Conservation (phyloP, 2,329 filamentous ascomycete species). For the Paecilomyces fulvus region DNA sequence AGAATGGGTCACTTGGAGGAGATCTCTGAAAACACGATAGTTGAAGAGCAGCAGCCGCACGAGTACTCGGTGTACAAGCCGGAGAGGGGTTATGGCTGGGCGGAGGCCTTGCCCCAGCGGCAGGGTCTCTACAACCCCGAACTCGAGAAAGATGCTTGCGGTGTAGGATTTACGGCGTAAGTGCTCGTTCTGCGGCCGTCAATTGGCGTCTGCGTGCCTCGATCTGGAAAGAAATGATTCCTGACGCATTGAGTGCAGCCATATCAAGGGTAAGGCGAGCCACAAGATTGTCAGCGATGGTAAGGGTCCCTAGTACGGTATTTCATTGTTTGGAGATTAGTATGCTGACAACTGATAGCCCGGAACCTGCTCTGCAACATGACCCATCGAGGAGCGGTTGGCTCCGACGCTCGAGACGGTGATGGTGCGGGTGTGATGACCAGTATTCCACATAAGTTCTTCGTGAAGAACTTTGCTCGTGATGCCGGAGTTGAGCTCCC, state of each 20-base stretch:
- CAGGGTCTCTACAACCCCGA: conserved; percentile 96
- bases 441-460: conserved; percentile 96
- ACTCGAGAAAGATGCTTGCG: conserved; percentile 97
- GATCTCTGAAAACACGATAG: conserved; percentile 39
- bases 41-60: conserved; percentile 34
- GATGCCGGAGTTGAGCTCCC: conserved; percentile 84
- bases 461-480: conserved; percentile 94
- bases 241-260: conserved; percentile 45
- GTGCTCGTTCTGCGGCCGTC: conserved; percentile 24
- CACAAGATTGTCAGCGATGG: conserved; percentile 99
- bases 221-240: neutral
- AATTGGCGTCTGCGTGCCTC: neutral
- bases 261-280: conserved; percentile 94
- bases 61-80: conserved; percentile 47
- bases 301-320: conserved; percentile 39
- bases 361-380: conserved; percentile 97
- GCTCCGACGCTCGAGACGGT: conserved; percentile 94
- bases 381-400: conserved; percentile 97
- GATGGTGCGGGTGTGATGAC: conserved; percentile 99
- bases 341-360: conserved; percentile 46
- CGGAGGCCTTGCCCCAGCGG: conserved; percentile 89
- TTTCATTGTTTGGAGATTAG: neutral
- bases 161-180: conserved; percentile 97
- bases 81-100: conserved; percentile 74
- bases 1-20: conserved; percentile 46